Evolutionary conservation across 2,329 filamentous ascomycete genomes (phyloP).

Genomic region (Boeremia exigua): DNA sequence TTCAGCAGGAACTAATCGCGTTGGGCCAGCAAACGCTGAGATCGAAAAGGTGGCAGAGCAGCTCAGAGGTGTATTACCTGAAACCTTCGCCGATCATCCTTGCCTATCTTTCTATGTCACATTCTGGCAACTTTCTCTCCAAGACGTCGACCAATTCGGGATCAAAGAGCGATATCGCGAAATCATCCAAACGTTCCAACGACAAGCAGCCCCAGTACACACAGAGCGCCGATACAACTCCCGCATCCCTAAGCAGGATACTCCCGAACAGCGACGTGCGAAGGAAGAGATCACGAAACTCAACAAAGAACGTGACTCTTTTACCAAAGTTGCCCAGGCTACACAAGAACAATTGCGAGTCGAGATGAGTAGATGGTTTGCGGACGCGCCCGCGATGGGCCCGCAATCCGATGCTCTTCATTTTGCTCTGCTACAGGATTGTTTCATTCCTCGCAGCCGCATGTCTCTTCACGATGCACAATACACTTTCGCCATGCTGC

Average conservation of each 20-base stretch:
- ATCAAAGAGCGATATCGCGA: conserved; percentile 74
- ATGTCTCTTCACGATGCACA: conserved; percentile 87
- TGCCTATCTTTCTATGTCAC: conserved; percentile 83
- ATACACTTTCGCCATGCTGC: conserved; percentile 85
- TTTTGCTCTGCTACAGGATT: conserved; percentile 83
- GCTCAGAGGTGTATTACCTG: conserved; percentile 66
- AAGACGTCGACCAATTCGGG: conserved; percentile 71
- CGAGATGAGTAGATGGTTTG: conserved; percentile 82
- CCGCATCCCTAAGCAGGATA: conserved; percentile 54
- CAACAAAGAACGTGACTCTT: conserved; percentile 59
- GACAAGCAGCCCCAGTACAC: conserved; percentile 58
- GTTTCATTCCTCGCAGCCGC: conserved; percentile 85
- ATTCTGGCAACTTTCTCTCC: conserved; percentile 89
- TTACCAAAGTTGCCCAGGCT: conserved; percentile 58
- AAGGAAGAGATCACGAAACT: conserved; percentile 73
- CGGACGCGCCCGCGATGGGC: conserved; percentile 64
- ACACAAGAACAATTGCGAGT: conserved; percentile 67
- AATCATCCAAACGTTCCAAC: conserved; percentile 63
- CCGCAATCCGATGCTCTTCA: conserved; percentile 67
- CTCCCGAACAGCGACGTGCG: conserved; percentile 70
- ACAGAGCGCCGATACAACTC: conserved; percentile 62
- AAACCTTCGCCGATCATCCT: conserved; percentile 71
- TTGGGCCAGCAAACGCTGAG: conserved; percentile 62
- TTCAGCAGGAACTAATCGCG: not conserved
- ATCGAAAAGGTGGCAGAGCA: conserved; percentile 76